These are phyloP conservation scores for Anaeramoeba ignava DNA, from an alignment of 78 protist genomes.

Conservation along the genomic window DNA sequence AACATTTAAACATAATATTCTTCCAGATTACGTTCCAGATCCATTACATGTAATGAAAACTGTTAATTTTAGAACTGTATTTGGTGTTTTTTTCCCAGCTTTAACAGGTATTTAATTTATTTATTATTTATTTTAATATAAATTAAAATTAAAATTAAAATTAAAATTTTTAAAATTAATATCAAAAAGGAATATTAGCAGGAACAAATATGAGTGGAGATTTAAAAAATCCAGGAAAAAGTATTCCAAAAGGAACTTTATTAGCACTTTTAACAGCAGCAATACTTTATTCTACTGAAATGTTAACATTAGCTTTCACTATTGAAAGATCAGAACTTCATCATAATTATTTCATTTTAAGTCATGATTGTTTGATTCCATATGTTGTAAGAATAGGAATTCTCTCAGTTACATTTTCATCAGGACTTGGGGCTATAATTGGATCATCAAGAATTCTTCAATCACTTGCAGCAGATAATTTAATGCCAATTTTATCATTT, in stretches of 20 bases:
- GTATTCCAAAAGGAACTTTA: conserved; percentile 54
- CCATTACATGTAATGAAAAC: no score
- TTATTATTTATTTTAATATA: no score
- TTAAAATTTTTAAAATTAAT: no score
- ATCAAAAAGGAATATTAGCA: no score
- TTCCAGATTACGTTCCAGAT: conserved; percentile 6
- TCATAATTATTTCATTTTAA: no score
- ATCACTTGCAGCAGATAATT: conserved; percentile 41
- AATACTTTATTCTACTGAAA: conserved; percentile 25
- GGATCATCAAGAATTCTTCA: conserved; percentile 49
- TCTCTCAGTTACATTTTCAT: conserved; percentile 21
- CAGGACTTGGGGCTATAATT: conserved; percentile 34
- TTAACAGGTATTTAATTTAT: no score
- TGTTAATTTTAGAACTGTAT: conserved; percentile 5
- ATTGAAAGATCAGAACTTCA: no score
- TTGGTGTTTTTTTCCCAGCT: conserved; percentile 63
- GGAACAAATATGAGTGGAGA: conserved; percentile 58
- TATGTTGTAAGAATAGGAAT: conserved; percentile 12
- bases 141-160: no score
- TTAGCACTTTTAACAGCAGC: conserved; percentile 16
- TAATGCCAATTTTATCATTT: conserved; percentile 18
- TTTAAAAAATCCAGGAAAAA: conserved; percentile 27
- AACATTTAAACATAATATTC: conserved; percentile 2
- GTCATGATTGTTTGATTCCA: no score
- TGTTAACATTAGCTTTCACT: no score